Conservation (phyloP, 1,284 basidiomycete genomes). For the Cryptococcus hybrid region DNA sequence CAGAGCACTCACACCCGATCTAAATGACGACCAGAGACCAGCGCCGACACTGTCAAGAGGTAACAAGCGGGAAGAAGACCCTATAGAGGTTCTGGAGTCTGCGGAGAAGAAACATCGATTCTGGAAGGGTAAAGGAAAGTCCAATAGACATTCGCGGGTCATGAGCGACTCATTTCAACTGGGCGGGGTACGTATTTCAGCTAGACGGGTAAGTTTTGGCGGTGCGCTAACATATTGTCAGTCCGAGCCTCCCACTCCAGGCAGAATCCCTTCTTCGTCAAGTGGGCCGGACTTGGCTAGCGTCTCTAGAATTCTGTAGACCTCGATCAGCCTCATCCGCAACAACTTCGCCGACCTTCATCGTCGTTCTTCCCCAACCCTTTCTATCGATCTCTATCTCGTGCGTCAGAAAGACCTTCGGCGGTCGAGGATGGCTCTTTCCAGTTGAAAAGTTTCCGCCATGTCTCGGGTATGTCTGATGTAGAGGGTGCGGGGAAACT, state of each 20-base stretch:
- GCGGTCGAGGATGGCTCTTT: conserved; percentile 40
- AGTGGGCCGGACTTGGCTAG: too few relatives aligned
- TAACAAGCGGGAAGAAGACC: conserved; percentile 8
- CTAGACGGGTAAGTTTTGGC: background rate
- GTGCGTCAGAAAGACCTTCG: conserved; percentile 21
- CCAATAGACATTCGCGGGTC: conserved; percentile 16
- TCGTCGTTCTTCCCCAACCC: conserved; percentile 38
- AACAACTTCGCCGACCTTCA: conserved; percentile 28
- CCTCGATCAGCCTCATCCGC: conserved; percentile 11
- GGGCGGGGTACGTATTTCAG: conserved; percentile 3
- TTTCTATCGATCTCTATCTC: conserved; percentile 34
- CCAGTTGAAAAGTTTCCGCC: conserved; percentile 45
- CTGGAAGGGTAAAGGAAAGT: conserved; percentile 23
- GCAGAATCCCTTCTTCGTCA: background rate
- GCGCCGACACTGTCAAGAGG: background rate
- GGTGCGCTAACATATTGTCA: background rate
- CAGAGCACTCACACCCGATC: background rate
- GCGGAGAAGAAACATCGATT: conserved; percentile 27
- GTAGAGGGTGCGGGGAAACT: conserved; percentile 18
- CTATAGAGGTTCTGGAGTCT: conserved; percentile 20
- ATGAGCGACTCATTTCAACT: conserved; percentile 9
- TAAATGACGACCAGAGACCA: background rate
- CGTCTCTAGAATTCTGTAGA: background rate
- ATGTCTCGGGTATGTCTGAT: conserved; percentile 41
- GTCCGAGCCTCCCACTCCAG: conserved; percentile 17